Percentiles rank a stretch among this genome's conserved stretches.
Conservation (phyloP, 345 rosid species). For the Hypericum perforatum region DNA sequence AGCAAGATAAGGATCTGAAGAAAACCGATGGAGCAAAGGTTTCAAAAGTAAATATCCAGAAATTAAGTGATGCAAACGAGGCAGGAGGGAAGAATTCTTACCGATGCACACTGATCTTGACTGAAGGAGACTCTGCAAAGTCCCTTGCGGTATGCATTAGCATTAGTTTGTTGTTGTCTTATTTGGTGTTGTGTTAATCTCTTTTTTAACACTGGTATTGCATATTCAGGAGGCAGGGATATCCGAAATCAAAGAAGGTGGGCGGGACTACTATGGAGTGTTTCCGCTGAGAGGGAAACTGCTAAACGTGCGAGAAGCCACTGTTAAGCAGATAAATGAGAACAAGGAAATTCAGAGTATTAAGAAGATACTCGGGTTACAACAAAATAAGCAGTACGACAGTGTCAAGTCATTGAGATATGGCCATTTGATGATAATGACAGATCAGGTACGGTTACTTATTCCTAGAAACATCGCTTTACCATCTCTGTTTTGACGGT, state of each 20-base stretch:
- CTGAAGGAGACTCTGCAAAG: constrained; percentile 99
- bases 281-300: constrained; percentile 91
- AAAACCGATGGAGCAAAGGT: constrained; percentile 83
- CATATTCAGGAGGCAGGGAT: constrained; percentile 61
- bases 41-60: constrained; percentile 49
- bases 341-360: constrained; percentile 75
- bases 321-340: constrained; percentile 62
- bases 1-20: constrained; percentile 78
- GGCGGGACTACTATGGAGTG: constrained; percentile 67
- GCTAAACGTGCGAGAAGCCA: constrained; percentile 94
- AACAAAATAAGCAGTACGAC: constrained; percentile 65
- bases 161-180: neutral
- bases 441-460: constrained; percentile 61
- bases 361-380: constrained; percentile 91
- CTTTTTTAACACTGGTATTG: constrained; percentile 8
- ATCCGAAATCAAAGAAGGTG: constrained; percentile 35
- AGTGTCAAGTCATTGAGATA: constrained; percentile 83
- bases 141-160: constrained; percentile 70
- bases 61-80: constrained; percentile 85
- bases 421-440: constrained; percentile 98
- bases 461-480: neutral
- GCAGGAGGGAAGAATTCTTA: constrained; percentile 81
- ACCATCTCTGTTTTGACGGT: neutral
- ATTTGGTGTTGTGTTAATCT: neutral
- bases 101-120: constrained; percentile 75